Percentiles rank a stretch among this genome's conserved stretches.
Evolutionary conservation across 2,329 filamentous ascomycete genomes (phyloP).

Genomic region (Penicillium sp.): DNA sequence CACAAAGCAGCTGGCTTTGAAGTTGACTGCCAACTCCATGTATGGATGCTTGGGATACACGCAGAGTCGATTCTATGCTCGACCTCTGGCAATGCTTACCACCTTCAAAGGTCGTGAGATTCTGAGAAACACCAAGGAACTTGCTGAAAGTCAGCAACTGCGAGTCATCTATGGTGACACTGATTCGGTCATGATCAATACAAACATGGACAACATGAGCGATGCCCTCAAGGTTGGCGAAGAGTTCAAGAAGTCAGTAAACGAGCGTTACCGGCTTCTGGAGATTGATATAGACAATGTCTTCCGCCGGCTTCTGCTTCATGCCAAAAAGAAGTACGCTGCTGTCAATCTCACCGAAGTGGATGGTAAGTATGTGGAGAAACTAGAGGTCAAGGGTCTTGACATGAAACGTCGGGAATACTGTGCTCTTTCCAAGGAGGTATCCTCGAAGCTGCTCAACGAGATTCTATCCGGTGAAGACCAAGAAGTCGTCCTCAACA

Average conservation of each 20-base stretch:
- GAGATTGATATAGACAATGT: conserved; percentile 99
- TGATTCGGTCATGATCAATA: conserved; percentile 99
- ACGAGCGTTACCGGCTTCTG: conserved; percentile 84
- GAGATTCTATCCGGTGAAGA: conserved; percentile 94
- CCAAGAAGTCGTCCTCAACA: conserved; percentile 78
- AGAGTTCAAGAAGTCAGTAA: conserved; percentile 93
- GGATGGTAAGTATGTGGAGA: conserved; percentile 86
- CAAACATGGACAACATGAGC: conserved; percentile 88
- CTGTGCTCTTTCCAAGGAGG: conserved; percentile 91
- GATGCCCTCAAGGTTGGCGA: conserved; percentile 88
- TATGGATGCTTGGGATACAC: conserved; percentile 97
- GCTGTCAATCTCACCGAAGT: conserved; percentile 90
- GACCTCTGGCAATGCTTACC: conserved; percentile 90
- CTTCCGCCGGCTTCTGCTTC: conserved; percentile 86
- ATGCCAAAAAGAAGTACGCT: conserved; percentile 99
- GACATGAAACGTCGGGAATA: conserved; percentile 98
- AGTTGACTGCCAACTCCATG: conserved; percentile 99
- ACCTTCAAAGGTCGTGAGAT: conserved; percentile 98
- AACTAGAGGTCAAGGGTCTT: conserved; percentile 96
- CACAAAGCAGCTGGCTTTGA: conserved; percentile 94
- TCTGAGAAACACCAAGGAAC: conserved; percentile 88
- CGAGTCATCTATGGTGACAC: conserved; percentile 99
- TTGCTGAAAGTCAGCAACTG: conserved; percentile 85
- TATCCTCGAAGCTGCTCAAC: conserved; percentile 84
- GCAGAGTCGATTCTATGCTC: conserved; percentile 94